Base-by-base conservation (phyloP, 1,139 yeast species). In the Blastobotrys illinoisensis region DNA sequence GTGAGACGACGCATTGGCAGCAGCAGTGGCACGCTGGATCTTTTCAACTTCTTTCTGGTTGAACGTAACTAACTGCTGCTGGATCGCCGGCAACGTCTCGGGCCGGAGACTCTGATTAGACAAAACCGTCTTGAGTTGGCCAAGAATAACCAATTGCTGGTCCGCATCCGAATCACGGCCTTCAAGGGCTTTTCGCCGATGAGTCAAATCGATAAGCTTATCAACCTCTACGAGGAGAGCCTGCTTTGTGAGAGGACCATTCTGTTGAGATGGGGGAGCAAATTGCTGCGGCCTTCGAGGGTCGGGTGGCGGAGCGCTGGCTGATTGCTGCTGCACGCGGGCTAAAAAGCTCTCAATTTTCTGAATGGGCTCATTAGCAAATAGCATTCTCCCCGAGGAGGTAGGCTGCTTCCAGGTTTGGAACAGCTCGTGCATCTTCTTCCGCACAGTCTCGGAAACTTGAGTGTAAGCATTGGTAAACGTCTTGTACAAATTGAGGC, bases 401-500 rank as follows among this genome's bases (percentile, higher is more conserved):
- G 81, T 79, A 32, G 72, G 69, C 28, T 62, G 74, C 74, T 87
- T 85, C 99, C 99, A 95, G 13, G 97, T 88, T 66, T 83, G 85
- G 71, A 88, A 91, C 60, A 95, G 73, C 60, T 85, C 85, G 54
- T 82, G 83, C 68, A 95, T 74, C 69, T 86, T 87, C 52, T 79
- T 78, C 60, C 98, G 79, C 16, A 85, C 80, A n/a, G 77, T 72
- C 62, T 89, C 96, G 64, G 83, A 85, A 45, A 88, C 93, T 56
- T 86, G 73, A 28, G 89, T 80, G 67, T 88, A 95, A 1, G 91
- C 85, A 59, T 82, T 85, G 23, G 88, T 83, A 70, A 86, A 93
- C 2, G 88, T 74, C 62, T 77, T 80, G 71, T 78, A 85, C 46
- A 89, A 74, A 52, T 83, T 85, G 73, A 80, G 65, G 5, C 90